Conservation (phyloP, 129 eudicot species). For the Artemisia argyi region DNA sequence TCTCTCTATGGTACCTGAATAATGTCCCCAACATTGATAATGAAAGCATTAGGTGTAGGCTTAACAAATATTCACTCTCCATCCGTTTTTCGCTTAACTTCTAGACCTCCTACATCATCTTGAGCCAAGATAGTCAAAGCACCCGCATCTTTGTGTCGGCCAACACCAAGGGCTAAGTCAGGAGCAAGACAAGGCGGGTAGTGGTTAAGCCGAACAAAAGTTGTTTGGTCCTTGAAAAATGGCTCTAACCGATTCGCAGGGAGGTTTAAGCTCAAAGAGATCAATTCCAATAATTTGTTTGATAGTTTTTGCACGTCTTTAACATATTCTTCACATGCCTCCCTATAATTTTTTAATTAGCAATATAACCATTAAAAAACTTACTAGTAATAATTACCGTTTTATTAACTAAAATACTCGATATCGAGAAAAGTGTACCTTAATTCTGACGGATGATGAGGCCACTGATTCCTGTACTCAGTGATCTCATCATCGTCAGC, state of each 20-base stretch:
- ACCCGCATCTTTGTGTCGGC: conserved; percentile 72
- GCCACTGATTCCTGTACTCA: conserved; percentile 53
- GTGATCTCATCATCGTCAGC: conserved; percentile 33
- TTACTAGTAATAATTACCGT: not conserved
- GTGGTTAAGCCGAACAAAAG: conserved; percentile 56
- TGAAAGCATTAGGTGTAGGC: conserved; percentile 61
- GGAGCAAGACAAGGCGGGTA: conserved; percentile 75
- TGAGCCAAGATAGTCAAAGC: conserved; percentile 71
- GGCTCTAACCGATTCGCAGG: conserved; percentile 42
- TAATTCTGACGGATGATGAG: conserved; percentile 44
- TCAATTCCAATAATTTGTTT: conserved; percentile 50
- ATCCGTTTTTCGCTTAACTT: conserved; percentile 64
- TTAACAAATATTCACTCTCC: conserved; percentile 75
- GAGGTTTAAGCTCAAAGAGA: conserved; percentile 56
- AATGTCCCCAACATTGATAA: conserved; percentile 78
- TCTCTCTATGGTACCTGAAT: conserved; percentile 56
- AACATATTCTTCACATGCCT: conserved; percentile 45
- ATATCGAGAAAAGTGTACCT: conserved; percentile 34
- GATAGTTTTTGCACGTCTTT: conserved; percentile 46
- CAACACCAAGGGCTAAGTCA: conserved; percentile 75
- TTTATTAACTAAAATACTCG: not conserved
- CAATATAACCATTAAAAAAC: not conserved
- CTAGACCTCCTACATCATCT: conserved; percentile 76
- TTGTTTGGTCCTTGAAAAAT: conserved; percentile 53
- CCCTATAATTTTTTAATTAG: conserved; percentile 32